Base-by-base conservation (phyloP, 2,329 filamentous ascomycete species). In the Cercospora sp. region DNA sequence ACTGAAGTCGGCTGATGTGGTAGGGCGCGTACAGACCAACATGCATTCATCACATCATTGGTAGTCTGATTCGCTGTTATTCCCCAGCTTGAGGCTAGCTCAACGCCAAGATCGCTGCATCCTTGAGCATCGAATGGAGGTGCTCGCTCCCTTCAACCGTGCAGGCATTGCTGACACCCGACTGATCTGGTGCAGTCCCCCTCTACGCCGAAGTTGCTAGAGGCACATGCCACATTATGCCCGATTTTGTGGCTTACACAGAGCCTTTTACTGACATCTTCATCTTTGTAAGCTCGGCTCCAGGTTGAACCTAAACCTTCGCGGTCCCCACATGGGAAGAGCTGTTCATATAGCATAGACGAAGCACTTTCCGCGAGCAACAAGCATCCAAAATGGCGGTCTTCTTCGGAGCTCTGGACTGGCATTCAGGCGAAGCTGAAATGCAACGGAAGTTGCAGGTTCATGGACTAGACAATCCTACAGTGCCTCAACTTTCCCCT, bases 401-500 rank as follows among this genome's bases (percentile, higher is more conserved):
- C 5, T 53, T 63, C 28, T 63, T 63, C 45, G 61, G 43, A 63
- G 61, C 61, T n/a, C n/a, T 55, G 13, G 61, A 63, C n/a, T 63
- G 43, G 43, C 61, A 63, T 30, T 24, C 26, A 12, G 61, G 61
- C 12, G 61, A 63, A 28, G 61, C 45, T 53, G 43, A 63, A 40
- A 63, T 63, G 24, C 61, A 63, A 21, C 24, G 30, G 3, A 63
- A 63, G 8, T 34, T 63, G 30, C 61, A 63, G 30, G 61, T 63
- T 26, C 61, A 40, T 18, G 61, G 45, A 18, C 45, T 63, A 5
- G 61, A 63, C 61, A 63, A 63, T 13, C 61, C 61, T 10, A 63
- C 61, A 0, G 79, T 85, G 0, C 82, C 85, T 0, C 88, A 87
- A 63, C 84, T 95, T 1, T 88, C 88, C 0, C 82, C 84, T 5